Evolutionary conservation across 495 filamentous ascomycete species (phyloP), one percentile per base, ranked within the genome.

Genomic region (Penicillium arizonense): DNA sequence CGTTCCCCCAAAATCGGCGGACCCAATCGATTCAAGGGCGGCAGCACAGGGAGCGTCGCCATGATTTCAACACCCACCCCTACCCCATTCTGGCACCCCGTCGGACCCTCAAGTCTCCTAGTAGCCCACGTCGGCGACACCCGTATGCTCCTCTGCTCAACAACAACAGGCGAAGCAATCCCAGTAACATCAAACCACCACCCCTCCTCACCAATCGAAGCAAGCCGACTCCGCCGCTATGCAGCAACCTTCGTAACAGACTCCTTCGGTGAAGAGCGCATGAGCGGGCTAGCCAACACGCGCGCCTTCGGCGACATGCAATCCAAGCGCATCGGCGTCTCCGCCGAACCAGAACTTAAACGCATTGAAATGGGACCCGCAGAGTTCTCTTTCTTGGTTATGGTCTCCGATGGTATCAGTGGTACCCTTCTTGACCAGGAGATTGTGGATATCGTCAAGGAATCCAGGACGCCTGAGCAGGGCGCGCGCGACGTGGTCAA

Each of bases 251-350:
- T 98, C 58, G 84, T 95, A 20, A 96, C 93, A 0, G 94, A 98
- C 66, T 94, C 90, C 13, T 97, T 97, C 63, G 94, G 94, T 61
- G 95, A 98, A 69, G 95, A 97, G 67, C 90, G 94, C 54, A 91
- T 98, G 74, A 84, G 84, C 46, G 91, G 93, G 0, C 82, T 98
- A 1, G 94, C 94, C 59, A 98, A 98, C 72, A 93, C 89, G 8
- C 88, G 94, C 5, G 79, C 92, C 3, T 97, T 98, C 60, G 94
- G 94, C 28, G 94, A 97, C 71, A 87, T 96, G 59, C 81, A 80
- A 46, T 88, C 86, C 33, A 98, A 98, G 68, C 88, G 91, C 40
- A 84, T 97, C 35, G 94, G 94, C 30, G 93, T 98, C 4, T 89
- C 85, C 2, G 95, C 94, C 1, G 94, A 98, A 69, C 94, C 94